A percentile compares a stretch with the other conserved stretches of the same genome.
These are phyloP conservation scores for Boletellus ananiceps DNA, from an alignment of 768 basidiomycete species.

Conservation along the genomic window DNA sequence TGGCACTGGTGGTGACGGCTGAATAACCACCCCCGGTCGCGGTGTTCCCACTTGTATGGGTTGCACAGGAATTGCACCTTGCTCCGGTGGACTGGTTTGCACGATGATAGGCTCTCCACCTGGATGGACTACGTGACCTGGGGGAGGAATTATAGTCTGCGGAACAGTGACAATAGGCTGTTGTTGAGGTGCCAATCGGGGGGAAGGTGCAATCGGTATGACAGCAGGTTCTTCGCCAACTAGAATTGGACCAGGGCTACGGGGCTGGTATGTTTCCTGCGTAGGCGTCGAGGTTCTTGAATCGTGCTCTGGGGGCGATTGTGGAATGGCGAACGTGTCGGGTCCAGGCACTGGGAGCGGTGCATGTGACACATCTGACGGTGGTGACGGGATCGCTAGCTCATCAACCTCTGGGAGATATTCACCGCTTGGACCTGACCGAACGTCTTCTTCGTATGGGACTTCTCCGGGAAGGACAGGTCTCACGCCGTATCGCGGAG, in stretches of 20 bases:
- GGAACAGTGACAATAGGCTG: conserved; percentile 14
- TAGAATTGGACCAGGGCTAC: conserved; percentile 17
- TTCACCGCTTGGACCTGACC: conserved; percentile 1
- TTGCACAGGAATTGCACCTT: conserved; percentile 5
- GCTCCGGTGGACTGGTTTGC: conserved; percentile 1
- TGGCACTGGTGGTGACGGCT: neutral
- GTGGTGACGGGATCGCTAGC: conserved; percentile 20
- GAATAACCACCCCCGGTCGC: conserved; percentile 3
- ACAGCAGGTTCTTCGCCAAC: conserved; percentile 13
- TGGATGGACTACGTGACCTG: conserved; percentile 15
- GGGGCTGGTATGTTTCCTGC: conserved; percentile 17
- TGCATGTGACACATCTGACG: conserved; percentile 10
- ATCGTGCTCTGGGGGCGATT: conserved; percentile 4
- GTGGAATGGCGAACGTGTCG: conserved; percentile 13
- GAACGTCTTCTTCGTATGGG: conserved; percentile 6
- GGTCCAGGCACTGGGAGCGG: conserved; percentile 20
- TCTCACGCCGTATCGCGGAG: conserved; percentile 7
- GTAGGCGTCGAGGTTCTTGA: conserved; percentile 25
- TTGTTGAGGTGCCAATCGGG: conserved; percentile 10
- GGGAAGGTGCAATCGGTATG: conserved; percentile 12
- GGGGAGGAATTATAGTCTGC: conserved; percentile 15
- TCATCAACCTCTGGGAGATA: conserved; percentile 16
- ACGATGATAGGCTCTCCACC: conserved; percentile 1
- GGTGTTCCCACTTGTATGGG: neutral
- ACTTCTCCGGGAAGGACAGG: conserved; percentile 39